A percentile compares a stretch with the other conserved stretches of the same genome.
Evolutionary conservation across 176 grass and related monocot genomes (phyloP).

Genomic region (Elymus sibiricus): DNA sequence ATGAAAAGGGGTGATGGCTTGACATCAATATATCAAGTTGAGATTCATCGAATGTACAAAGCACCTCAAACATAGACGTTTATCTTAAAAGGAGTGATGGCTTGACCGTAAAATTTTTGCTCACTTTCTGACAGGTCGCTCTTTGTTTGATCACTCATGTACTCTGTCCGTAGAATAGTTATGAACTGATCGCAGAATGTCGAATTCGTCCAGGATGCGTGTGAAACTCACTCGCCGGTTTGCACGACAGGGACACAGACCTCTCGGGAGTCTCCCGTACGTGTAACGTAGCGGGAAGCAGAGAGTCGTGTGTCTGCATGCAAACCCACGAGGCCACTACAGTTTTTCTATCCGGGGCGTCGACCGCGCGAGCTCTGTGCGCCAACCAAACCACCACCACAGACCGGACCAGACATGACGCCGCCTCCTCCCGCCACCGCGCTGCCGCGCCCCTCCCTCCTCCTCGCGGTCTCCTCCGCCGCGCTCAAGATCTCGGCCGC

Average conservation of each 20-base stretch:
- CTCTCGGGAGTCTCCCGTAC: no score
- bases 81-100: no score
- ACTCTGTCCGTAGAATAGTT: no score
- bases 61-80: no score
- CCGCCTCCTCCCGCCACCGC: neutral
- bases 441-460: neutral
- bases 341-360: neutral
- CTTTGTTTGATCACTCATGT: no score
- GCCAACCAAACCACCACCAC: slow-evolving; percentile 36
- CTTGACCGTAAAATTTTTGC: no score
- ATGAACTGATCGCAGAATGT: neutral
- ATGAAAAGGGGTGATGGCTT: no score
- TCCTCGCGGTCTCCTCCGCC: neutral
- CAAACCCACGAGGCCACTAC: neutral
- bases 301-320: neutral
- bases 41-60: no score
- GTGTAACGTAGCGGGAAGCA: neutral
- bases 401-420: neutral
- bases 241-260: neutral
- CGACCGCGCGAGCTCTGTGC: neutral
- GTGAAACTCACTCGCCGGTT: neutral
- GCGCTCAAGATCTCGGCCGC: neutral
- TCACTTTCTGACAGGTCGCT: no score
- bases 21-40: no score
- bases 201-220: neutral